Conservation (phyloP, 2,329 filamentous ascomycete genomes). For the Huntiella savannae region DNA sequence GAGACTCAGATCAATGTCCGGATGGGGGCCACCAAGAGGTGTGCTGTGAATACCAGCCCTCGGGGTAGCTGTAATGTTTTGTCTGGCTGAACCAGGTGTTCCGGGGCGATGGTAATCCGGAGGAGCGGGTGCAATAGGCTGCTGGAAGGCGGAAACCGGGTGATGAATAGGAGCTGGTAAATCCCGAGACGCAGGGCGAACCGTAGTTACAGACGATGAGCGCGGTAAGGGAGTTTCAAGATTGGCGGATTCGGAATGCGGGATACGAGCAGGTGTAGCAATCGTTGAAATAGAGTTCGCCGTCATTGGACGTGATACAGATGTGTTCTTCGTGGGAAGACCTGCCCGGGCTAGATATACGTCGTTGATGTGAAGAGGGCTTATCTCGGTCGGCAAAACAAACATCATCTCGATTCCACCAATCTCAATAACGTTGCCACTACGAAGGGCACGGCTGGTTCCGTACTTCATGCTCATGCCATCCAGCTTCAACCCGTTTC, state of each 20-base stretch:
- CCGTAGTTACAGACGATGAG: conserved; percentile 5
- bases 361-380: conserved; percentile 46
- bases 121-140: conserved; percentile 39
- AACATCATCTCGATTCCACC: conserved; percentile 97
- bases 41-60: conserved; percentile 7
- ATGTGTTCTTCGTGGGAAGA: conserved; percentile 15
- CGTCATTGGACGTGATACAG: conserved; percentile 7
- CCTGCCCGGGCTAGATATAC: conserved; percentile 52
- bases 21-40: conserved; percentile 16
- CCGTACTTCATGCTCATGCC: conserved; percentile 30
- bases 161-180: conserved; percentile 10
- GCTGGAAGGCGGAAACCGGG: conserved; percentile 16
- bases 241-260: conserved; percentile 8
- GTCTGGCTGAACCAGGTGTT: conserved; percentile 27
- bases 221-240: conserved; percentile 11
- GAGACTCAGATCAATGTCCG: conserved; percentile 55
- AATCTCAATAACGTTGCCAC: conserved; percentile 82
- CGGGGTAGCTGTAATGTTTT: conserved; percentile 5
- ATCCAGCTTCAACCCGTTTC: conserved; percentile 79
- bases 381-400: conserved; percentile 60
- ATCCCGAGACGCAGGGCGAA: conserved; percentile 3
- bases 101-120: conserved; percentile 40
- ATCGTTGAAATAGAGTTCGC: conserved; percentile 2
- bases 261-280: conserved; percentile 4
- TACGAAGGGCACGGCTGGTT: conserved; percentile 46